These are phyloP conservation scores for Yarrowia keelungensis DNA, from an alignment of 805 yeast genomes.

Conservation along the genomic window DNA sequence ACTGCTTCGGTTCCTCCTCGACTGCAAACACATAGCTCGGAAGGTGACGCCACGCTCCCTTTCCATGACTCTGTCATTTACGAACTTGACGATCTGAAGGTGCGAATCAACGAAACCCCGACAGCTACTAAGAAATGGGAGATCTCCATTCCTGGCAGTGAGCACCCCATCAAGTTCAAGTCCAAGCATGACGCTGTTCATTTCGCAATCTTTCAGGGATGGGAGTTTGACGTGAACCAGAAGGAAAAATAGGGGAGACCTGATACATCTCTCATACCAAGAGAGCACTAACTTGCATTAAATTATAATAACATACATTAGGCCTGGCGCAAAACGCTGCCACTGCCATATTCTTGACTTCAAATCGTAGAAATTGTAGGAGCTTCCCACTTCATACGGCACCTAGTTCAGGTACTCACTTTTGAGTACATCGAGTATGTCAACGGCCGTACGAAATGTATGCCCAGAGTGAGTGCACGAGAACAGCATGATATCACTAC, in stretches of 20 bases:
- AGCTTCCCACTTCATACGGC: too few species aligned
- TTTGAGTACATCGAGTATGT: too few species aligned
- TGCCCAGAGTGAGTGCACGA: too few species aligned
- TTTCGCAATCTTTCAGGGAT: conserved; percentile 34
- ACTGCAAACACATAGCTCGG: neutral
- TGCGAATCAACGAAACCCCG: conserved; percentile 3
- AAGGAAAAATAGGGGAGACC: neutral
- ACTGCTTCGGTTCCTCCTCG: neutral
- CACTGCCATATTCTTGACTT: conserved; percentile 41
- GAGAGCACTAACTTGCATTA: neutral
- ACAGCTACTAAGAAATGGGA: conserved; percentile 24
- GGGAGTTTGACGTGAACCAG: conserved; percentile 11
- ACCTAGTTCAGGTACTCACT: too few species aligned
- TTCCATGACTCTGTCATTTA: conserved; percentile 24
- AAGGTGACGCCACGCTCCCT: conserved; percentile 13
- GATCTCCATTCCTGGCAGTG: conserved; percentile 19
- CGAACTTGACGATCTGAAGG: conserved; percentile 30
- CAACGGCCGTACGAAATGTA: too few species aligned
- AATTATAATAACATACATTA: neutral
- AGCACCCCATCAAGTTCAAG: conserved; percentile 25
- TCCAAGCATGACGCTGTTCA: conserved; percentile 29
- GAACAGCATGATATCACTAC: too few species aligned
- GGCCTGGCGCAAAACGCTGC: conserved; percentile 44
- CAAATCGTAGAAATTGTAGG: too few species aligned
- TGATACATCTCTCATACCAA: too few species aligned